These are phyloP conservation scores for Parascedosporium putredinis DNA, from an alignment of 2,329 filamentous ascomycete genomes.

Conservation along the genomic window DNA sequence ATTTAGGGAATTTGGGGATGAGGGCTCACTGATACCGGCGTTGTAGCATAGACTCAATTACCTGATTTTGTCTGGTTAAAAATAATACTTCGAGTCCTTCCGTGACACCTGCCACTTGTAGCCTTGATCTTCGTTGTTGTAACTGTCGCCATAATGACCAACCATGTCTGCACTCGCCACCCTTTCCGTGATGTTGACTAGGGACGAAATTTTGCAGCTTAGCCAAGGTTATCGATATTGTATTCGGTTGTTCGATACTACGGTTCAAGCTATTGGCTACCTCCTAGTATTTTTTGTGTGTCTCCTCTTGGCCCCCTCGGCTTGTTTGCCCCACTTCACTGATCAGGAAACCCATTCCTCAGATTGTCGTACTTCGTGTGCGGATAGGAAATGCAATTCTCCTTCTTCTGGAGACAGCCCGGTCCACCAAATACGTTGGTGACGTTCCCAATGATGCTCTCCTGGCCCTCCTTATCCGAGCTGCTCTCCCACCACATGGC, in stretches of 20 bases:
- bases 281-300: constrained; percentile 8
- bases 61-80: constrained; percentile 6
- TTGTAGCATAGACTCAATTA: constrained; percentile 8
- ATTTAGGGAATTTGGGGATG: constrained; percentile 11
- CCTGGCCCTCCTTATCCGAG: constrained; percentile 54
- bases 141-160: too few species aligned
- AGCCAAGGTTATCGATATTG: too few species aligned
- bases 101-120: neutral
- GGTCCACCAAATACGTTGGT: constrained; percentile 48
- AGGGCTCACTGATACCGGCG: constrained; percentile 3
- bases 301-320: constrained; percentile 13
- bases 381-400: constrained; percentile 55
- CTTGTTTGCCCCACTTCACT: constrained; percentile 10
- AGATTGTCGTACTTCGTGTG: constrained; percentile 63
- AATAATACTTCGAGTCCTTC: neutral
- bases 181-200: too few species aligned
- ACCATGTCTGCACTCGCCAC: too few species aligned
- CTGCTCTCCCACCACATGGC: constrained; percentile 98
- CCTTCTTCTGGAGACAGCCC: constrained; percentile 33
- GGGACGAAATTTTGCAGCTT: too few species aligned
- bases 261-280: too few species aligned
- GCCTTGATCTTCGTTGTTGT: too few species aligned
- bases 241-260: too few species aligned
- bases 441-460: constrained; percentile 59
- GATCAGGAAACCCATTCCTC: constrained; percentile 42